A percentile compares a stretch with the other conserved stretches of the same genome.
Conservation (phyloP, 257 asterid genomes). For the Solanum commersonii region DNA sequence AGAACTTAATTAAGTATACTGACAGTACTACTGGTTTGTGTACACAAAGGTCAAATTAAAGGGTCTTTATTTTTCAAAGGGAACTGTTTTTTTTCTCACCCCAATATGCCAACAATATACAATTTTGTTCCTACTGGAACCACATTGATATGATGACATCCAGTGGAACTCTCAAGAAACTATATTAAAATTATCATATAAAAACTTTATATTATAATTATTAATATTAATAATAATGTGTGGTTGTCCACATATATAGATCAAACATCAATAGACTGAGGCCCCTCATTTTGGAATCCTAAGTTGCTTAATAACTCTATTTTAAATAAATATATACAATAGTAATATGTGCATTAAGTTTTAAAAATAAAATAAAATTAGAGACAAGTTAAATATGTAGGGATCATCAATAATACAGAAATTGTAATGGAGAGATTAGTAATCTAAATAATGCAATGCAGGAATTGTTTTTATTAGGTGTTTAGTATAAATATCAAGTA, state of each 20-base stretch:
- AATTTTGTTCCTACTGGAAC: not conserved
- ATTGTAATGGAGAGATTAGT: not conserved
- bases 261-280: not conserved
- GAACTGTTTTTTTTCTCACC: not conserved
- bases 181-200: not conserved
- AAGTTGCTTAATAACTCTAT: not conserved
- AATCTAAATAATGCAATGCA: not conserved
- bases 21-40: not conserved
- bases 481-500: not conserved
- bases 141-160: not conserved
- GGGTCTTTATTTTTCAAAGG: not conserved
- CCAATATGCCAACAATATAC: slow-evolving; percentile 1
- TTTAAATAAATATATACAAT: not conserved
- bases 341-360: not conserved
- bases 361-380: not conserved
- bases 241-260: not conserved
- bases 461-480: not conserved
- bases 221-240: not conserved
- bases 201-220: not conserved
- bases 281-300: slow-evolving; percentile 1
- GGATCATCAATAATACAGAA: not conserved
- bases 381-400: not conserved
- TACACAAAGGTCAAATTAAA: not conserved
- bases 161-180: not conserved
- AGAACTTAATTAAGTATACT: not conserved